Conservation (phyloP, 2,329 filamentous ascomycete species). For the Xylaria sp. region DNA sequence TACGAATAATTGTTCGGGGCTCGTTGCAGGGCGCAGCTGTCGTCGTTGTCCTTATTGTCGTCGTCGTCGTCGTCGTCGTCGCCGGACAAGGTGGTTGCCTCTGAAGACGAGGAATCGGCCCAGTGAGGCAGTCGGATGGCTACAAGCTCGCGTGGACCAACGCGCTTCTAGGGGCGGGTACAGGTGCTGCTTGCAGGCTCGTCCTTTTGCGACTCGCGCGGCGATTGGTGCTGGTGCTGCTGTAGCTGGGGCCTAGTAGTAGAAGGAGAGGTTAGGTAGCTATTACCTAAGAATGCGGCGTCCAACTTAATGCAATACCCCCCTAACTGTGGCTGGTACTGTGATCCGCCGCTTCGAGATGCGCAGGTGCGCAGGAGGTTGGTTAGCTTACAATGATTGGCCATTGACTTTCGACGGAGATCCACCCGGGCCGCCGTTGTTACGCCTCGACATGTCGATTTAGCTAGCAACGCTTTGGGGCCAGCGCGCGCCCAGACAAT, state of each 20-base stretch:
- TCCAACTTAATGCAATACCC: too few species aligned
- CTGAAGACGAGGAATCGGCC: constrained; percentile 28
- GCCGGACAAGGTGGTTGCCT: constrained; percentile 17
- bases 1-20: not conserved
- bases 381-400: constrained; percentile 33
- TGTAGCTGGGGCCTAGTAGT: constrained; percentile 21
- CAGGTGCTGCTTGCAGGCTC: constrained; percentile 27
- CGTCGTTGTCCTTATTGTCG: not conserved
- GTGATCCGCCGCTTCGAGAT: too few species aligned
- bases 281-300: too few species aligned
- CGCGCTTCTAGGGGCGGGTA: constrained; percentile 37
- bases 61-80: constrained; percentile 3
- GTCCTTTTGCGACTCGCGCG: not conserved
- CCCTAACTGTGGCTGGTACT: constrained; percentile 9
- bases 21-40: constrained; percentile 4
- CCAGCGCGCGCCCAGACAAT: not conserved
- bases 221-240: constrained; percentile 8
- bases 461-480: not conserved
- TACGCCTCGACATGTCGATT: constrained; percentile 12
- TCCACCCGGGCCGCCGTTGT: constrained; percentile 18
- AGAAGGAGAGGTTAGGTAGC: not conserved
- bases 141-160: constrained; percentile 41
- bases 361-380: too few species aligned
- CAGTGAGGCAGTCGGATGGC: constrained; percentile 34
- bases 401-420: not conserved